Evolutionary conservation across 306 rosid species (phyloP).

Genomic region (Dicorynia guianensis): DNA sequence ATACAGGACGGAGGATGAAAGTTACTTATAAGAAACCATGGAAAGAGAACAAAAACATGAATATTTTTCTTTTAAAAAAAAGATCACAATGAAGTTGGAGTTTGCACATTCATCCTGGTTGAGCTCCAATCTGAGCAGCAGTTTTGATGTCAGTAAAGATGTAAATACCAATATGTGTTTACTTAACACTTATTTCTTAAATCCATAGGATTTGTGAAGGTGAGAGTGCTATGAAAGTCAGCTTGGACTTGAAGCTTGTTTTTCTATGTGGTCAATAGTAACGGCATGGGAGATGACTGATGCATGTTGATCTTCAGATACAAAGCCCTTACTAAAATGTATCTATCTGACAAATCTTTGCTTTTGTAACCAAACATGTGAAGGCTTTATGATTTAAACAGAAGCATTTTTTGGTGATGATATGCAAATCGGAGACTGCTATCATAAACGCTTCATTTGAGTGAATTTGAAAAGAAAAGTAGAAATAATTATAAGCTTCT

Average conservation of each 20-base stretch:
- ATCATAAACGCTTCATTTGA: neutral
- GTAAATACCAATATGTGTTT: slow-evolving; percentile 1
- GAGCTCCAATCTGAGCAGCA: slow-evolving; percentile 31
- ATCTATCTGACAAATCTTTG: slow-evolving; percentile 8
- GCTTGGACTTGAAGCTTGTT: slow-evolving; percentile 37
- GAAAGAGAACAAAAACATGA: too few relatives aligned
- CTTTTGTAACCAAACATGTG: neutral
- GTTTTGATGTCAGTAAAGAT: slow-evolving; percentile 13
- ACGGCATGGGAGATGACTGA: slow-evolving; percentile 20
- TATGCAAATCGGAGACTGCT: neutral
- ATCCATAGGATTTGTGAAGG: neutral
- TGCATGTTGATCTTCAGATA: slow-evolving; percentile 21
- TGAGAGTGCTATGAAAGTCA: slow-evolving; percentile 17
- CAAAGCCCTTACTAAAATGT: neutral
- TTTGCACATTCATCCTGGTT: slow-evolving; percentile 10
- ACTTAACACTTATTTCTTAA: neutral
- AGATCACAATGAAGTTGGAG: slow-evolving; percentile 18
- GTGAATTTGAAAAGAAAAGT: too few relatives aligned
- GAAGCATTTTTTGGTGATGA: slow-evolving; percentile 1
- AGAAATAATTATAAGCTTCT: too few relatives aligned
- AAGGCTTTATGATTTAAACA: neutral
- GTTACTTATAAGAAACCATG: too few relatives aligned
- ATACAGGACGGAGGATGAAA: neutral
- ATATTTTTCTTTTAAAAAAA: too few relatives aligned
- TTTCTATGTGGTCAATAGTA: slow-evolving; percentile 12